phyloP scores from a whole-genome alignment of 306 rosid species.

The Cicer judaicum region DNA sequence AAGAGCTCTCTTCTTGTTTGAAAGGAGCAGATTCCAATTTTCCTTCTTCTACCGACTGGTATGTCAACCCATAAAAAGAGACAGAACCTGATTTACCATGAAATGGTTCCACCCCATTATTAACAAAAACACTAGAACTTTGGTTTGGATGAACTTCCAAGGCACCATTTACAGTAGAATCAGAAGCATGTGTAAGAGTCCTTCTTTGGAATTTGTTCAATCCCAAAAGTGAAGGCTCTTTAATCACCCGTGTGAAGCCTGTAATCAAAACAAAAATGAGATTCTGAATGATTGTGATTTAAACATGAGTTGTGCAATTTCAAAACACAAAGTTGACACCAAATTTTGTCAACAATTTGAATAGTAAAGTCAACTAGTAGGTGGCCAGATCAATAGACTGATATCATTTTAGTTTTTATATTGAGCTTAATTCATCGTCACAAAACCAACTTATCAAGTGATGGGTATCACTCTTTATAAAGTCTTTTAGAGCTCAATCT shows the following conservation, averaged over 20 bases:
- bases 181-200: conserved; percentile 50
- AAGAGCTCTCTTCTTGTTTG: conserved; percentile 64
- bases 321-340: too few relatives aligned
- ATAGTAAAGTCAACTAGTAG: too few relatives aligned
- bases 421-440: too few relatives aligned
- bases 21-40: conserved; percentile 81
- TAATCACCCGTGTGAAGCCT: conserved; percentile 52
- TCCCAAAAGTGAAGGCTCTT: conserved; percentile 33
- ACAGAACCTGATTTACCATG: conserved; percentile 87
- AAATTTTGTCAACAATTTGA: too few relatives aligned
- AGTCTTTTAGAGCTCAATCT: too few relatives aligned
- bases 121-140: conserved; percentile 46
- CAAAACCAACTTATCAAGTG: too few relatives aligned
- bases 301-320: too few relatives aligned
- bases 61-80: conserved; percentile 79
- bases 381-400: too few relatives aligned
- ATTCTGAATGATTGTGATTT: background rate
- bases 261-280: conserved; percentile 33
- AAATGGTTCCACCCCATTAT: conserved; percentile 69
- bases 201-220: conserved; percentile 52
- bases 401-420: too few relatives aligned
- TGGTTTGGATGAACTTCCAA: conserved; percentile 52
- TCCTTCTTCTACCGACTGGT: conserved; percentile 73
- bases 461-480: too few relatives aligned
- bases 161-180: conserved; percentile 53